Percentiles rank a stretch among this genome's conserved stretches.
These are phyloP conservation scores for Alternaria sp. DNA, from an alignment of 2,329 filamentous ascomycete species.

Conservation along the genomic window DNA sequence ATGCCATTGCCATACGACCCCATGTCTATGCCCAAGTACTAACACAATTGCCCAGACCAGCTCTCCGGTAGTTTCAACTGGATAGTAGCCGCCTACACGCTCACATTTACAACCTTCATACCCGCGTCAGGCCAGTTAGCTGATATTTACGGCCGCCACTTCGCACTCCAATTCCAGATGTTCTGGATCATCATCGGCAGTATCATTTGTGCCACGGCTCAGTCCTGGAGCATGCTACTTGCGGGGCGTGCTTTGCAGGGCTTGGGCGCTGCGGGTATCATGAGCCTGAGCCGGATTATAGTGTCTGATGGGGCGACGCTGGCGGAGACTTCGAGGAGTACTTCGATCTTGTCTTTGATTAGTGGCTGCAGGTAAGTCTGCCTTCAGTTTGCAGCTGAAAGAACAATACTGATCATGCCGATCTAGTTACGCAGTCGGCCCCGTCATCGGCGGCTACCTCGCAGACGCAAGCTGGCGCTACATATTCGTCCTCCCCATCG, in stretches of 20 bases:
- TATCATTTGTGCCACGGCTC: constrained; percentile 66
- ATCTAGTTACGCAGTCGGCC: constrained; percentile 67
- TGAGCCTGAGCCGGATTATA: constrained; percentile 67
- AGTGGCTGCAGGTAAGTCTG: constrained; percentile 56
- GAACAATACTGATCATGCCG: too few relatives aligned
- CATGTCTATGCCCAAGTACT: constrained; percentile 2
- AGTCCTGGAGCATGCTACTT: constrained; percentile 65
- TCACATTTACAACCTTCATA: constrained; percentile 71
- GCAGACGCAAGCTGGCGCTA: constrained; percentile 67
- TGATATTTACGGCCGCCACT: constrained; percentile 70
- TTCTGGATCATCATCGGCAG: constrained; percentile 62
- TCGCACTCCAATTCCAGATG: constrained; percentile 63
- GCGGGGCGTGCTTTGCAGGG: constrained; percentile 70
- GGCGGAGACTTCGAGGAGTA: constrained; percentile 78
- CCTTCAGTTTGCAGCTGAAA: neutral
- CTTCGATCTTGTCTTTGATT: constrained; percentile 67
- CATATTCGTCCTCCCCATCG: constrained; percentile 64
- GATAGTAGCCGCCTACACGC: constrained; percentile 73
- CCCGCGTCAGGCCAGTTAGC: constrained; percentile 70
- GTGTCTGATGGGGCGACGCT: constrained; percentile 68
- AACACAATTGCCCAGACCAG: constrained; percentile 50
- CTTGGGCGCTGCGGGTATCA: constrained; percentile 66
- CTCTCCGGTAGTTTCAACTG: constrained; percentile 62
- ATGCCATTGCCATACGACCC: neutral
- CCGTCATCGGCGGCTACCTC: constrained; percentile 66